Base-by-base conservation (phyloP, 768 basidiomycete genomes). In the Tulasnella sp. region DNA sequence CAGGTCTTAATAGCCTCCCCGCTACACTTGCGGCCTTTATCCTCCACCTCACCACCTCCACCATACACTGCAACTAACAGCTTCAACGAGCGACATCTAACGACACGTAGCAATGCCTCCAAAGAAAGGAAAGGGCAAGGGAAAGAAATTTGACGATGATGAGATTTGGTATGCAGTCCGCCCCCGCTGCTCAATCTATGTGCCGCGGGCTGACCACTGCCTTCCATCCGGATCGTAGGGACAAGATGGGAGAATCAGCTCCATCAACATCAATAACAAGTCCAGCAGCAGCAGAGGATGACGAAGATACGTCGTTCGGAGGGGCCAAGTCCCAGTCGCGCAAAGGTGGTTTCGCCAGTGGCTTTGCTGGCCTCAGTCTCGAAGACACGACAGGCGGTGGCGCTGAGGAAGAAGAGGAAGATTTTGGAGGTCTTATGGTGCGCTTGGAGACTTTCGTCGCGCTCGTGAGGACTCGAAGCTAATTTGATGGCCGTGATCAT, bases 401-500 rank as follows among this genome's bases (percentile, higher is more conserved):
- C 42, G 86, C 88, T 12, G 89, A 89, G 84, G 88, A 86, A 31
- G 90, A 91, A 79, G 91, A 91, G 46, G 90, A 90, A 81, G 92
- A 92, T 82, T 93, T 90, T 81, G 93, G 93, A 60, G 93, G 93
- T 64, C 87, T 94, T 58, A 94, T 94, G 93, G 93, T 93, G 83
- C 72, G 90, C 79, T 42, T 3, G 34, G 46, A 48, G 44, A 28
- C 79, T 41, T 9, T 76, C 3, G n/a, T n/a, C 20, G 28, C 11
- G 40, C 37, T 44, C 44, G 24, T 6, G 14, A 16, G 3, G n/a
- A n/a, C 11, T 6, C 12, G 20, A 48, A 40, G 24, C 37, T 48
- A 75, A 24, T 40, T 28, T 75, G 28, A 7, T 72, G 22, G 22
- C 16, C n/a, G 18, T 24, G 42, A 42, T 72, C 74, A 46, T 83